Evolutionary conservation across 768 basidiomycete species (phyloP), one percentile per base, ranked within the genome.

Genomic region (Termitomyces heimii): DNA sequence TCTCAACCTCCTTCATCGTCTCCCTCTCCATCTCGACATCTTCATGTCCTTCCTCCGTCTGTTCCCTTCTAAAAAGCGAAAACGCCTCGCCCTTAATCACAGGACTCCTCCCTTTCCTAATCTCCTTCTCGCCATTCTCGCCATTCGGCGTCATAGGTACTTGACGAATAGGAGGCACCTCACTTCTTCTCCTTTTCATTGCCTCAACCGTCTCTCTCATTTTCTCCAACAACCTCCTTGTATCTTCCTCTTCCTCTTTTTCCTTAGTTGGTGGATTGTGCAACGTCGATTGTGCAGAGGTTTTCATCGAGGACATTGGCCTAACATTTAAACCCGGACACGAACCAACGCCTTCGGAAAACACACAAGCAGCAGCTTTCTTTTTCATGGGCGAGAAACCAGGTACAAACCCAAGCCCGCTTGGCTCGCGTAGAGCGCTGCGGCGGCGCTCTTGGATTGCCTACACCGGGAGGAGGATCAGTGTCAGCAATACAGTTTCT

Each of bases 361-460:
- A 34, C 16, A 42, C 20, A 22, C 28, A 29, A 22, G 46, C 18
- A 6, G 10, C 39, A 20, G 8, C n/a, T 10, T 40, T 16, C 10
- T 29, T 12, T 55, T 49, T 49, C 71, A 82, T 73, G 1, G 50
- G 50, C 13, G 50, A 52, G 12, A 52, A 20, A 1, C 83, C 84
- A 1, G 85, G 84, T 14, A 79, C 73, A 20, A 79, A 77, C 22
- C 77, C 81, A 65, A 81, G 82, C 54, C 66, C 78, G 71, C 57
- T 82, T 66, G 60, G 75, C 70, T 74, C 68, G 3, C 70, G 73
- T 39, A 86, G 65, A 0, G 85, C 86, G 54, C 84, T 86, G 10
- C 79, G 75, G 26, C 86, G 71, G 9, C 86, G 78, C 53, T 85
- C 85, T 60, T 80, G 78, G 42, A 88, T 87, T 0, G 83, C 85